Evolutionary conservation across 2,329 filamentous ascomycete genomes (phyloP).

Genomic region (Zymoseptoria tritici): DNA sequence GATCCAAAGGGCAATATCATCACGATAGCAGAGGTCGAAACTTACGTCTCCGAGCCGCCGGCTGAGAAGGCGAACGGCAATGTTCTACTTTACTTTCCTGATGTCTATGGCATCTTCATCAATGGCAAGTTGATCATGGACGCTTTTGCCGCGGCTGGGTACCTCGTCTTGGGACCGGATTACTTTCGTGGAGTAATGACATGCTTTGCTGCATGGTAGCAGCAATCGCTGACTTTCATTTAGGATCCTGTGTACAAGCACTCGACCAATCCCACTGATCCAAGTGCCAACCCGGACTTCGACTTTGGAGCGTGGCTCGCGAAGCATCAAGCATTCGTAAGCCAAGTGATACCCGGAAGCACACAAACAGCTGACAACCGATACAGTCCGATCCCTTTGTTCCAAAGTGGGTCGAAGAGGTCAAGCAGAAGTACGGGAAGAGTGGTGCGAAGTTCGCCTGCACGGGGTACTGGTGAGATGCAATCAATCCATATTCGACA

Average conservation of each 20-base stretch:
- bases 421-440: conserved; percentile 13
- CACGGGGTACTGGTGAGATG: conserved; percentile 11
- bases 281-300: conserved; percentile 11
- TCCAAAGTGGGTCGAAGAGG: conserved; percentile 12
- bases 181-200: conserved; percentile 14
- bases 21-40: conserved; percentile 11
- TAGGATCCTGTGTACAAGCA: conserved; percentile 13
- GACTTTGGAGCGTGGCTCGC: conserved; percentile 12
- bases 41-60: conserved; percentile 13
- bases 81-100: conserved; percentile 17
- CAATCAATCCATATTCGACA: not conserved
- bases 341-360: not conserved
- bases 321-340: conserved; percentile 8
- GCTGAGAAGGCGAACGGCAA: conserved; percentile 14
- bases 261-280: conserved; percentile 5
- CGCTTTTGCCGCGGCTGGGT: conserved; percentile 14
- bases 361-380: not conserved
- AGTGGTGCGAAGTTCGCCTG: conserved; percentile 12
- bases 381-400: conserved; percentile 4
- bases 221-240: not conserved
- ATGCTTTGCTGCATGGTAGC: not conserved
- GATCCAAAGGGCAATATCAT: conserved; percentile 9
- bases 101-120: conserved; percentile 16
- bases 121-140: conserved; percentile 18
- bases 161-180: conserved; percentile 11